phyloP scores from a whole-genome alignment of 371 early-diverging fungal genomes.

The Synchytrium microbalum region DNA sequence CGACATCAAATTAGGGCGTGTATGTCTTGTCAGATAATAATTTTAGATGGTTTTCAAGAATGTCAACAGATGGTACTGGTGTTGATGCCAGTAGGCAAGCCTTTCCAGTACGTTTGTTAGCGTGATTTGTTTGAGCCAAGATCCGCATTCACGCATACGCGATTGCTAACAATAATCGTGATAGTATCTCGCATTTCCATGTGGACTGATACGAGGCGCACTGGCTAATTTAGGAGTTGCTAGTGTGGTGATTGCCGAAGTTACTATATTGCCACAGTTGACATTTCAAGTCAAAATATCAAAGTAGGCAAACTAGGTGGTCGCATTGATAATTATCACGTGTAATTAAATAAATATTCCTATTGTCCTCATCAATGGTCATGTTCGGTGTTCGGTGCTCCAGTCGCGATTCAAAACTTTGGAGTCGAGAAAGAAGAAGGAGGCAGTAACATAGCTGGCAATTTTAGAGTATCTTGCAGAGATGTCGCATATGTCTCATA shows the following conservation, averaged over 20 bases:
- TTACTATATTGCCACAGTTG: conserved; percentile 74
- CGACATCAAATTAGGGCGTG: conserved; percentile 60
- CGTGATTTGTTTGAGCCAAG: neutral
- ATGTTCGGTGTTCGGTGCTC: no score
- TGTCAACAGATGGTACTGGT: conserved; percentile 71
- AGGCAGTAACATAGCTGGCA: no score
- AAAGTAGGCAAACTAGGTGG: neutral
- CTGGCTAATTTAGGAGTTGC: conserved; percentile 79
- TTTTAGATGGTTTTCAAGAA: conserved; percentile 85
- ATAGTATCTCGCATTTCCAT: conserved; percentile 88
- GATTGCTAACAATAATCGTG: no score
- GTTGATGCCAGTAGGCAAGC: conserved; percentile 72
- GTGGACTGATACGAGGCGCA: conserved; percentile 90
- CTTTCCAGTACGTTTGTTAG: conserved; percentile 53
- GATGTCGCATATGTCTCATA: no score
- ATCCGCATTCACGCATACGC: no score
- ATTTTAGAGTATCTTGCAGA: no score
- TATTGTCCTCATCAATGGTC: no score
- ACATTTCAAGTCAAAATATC: neutral
- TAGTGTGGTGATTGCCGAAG: conserved; percentile 83
- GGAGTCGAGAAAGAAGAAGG: no score
- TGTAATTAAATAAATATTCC: no score
- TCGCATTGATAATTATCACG: neutral
- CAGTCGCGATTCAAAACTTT: no score
- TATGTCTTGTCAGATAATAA: conserved; percentile 96